These are phyloP conservation scores for Alternaria viburni DNA, from an alignment of 2,329 filamentous ascomycete genomes.

Conservation along the genomic window DNA sequence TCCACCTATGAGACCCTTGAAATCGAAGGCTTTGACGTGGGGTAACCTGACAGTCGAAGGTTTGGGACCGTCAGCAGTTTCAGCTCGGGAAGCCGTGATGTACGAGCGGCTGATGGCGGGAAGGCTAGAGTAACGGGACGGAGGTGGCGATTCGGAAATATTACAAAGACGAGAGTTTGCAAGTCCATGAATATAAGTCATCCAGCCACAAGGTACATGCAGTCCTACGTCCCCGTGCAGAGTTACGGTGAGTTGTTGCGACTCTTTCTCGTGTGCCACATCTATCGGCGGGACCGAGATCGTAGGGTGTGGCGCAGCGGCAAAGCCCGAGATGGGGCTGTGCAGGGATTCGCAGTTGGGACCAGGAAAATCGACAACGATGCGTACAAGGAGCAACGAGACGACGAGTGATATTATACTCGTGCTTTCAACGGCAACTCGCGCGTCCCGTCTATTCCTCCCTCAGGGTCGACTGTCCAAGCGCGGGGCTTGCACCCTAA, in stretches of 20 bases:
- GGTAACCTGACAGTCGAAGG: constrained; percentile 24
- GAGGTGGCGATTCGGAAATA: constrained; percentile 42
- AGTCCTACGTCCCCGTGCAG: constrained; percentile 31
- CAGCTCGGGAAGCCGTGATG: constrained; percentile 39
- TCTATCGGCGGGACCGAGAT: constrained; percentile 37
- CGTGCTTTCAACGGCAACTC: constrained; percentile 25
- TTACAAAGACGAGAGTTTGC: constrained; percentile 35
- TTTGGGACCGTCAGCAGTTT: constrained; percentile 39
- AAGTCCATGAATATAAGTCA: constrained; percentile 41
- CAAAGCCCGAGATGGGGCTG: constrained; percentile 40
- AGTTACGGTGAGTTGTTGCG: constrained; percentile 39
- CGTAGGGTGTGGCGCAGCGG: constrained; percentile 35
- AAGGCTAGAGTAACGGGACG: constrained; percentile 34
- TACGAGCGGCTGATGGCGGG: constrained; percentile 29
- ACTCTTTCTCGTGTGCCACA: constrained; percentile 31
- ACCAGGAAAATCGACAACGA: constrained; percentile 32
- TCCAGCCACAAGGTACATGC: constrained; percentile 33
- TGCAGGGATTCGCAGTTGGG: constrained; percentile 34
- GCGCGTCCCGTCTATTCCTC: constrained; percentile 32
- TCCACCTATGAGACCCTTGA: constrained; percentile 30
- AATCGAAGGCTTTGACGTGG: constrained; percentile 24
- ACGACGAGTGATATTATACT: constrained; percentile 37
- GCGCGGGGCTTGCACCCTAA: constrained; percentile 37
- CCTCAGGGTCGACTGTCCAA: constrained; percentile 34
- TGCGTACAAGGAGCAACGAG: constrained; percentile 30